Percentiles rank a stretch among this genome's conserved stretches.
These are phyloP conservation scores for Alloascoidea hylecoeti DNA, from an alignment of 805 yeast species.

Conservation along the genomic window DNA sequence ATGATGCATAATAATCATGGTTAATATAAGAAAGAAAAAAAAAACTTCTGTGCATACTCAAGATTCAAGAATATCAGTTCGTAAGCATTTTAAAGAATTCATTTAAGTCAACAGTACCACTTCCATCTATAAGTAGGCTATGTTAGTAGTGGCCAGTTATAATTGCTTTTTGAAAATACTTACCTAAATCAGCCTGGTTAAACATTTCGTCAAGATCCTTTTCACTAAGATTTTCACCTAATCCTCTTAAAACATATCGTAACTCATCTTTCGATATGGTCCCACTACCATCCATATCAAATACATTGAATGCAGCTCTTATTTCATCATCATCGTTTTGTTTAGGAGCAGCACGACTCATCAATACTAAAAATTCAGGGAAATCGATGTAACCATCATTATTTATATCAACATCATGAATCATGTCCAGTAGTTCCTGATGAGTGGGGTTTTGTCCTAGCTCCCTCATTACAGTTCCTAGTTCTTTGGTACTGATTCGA, in stretches of 20 bases:
- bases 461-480: slow-evolving; percentile 98
- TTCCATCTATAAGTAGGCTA: too few relatives aligned
- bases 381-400: slow-evolving; percentile 85
- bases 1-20: too few relatives aligned
- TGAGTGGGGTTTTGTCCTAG: slow-evolving; percentile 96
- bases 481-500: slow-evolving; percentile 86
- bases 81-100: too few relatives aligned
- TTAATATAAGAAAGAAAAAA: too few relatives aligned
- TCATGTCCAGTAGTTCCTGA: slow-evolving; percentile 89
- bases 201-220: slow-evolving; percentile 97
- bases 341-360: slow-evolving; percentile 90
- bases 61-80: too few relatives aligned
- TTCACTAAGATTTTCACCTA: slow-evolving; percentile 93
- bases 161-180: too few relatives aligned
- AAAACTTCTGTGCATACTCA: too few relatives aligned
- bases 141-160: too few relatives aligned
- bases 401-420: slow-evolving; percentile 93
- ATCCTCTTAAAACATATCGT: slow-evolving; percentile 91
- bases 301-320: slow-evolving; percentile 95
- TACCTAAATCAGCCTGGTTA: slow-evolving; percentile 86
- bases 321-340: slow-evolving; percentile 96
- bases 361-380: slow-evolving; percentile 70
- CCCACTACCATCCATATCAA: slow-evolving; percentile 90
- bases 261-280: slow-evolving; percentile 93
- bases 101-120: too few relatives aligned